Evolutionary conservation across 2,329 filamentous ascomycete genomes (phyloP).

Genomic region (Fusarium veterinarium): DNA sequence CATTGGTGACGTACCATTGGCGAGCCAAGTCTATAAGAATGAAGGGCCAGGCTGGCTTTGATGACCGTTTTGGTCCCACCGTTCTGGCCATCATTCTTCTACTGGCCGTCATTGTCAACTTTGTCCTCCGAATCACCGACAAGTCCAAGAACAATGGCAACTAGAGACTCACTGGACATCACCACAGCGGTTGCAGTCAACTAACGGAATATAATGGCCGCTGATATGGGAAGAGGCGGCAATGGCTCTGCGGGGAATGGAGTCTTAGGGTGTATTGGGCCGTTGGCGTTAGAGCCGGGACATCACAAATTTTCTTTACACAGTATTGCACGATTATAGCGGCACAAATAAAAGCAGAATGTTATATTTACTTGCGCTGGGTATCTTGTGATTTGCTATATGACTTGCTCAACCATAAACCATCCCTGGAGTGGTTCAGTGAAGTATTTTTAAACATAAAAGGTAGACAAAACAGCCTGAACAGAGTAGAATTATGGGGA

Average conservation of each 20-base stretch:
- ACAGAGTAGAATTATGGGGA: not conserved
- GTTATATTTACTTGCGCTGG: conserved; percentile 22
- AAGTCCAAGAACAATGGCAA: conserved; percentile 53
- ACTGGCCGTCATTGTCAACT: conserved; percentile 94
- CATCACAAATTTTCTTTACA: conserved; percentile 27
- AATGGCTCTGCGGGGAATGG: not conserved
- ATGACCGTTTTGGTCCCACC: conserved; percentile 94
- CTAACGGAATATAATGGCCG: not conserved
- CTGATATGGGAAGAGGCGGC: not conserved
- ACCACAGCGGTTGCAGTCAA: not conserved
- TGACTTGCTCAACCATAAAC: not conserved
- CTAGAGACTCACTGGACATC: conserved; percentile 9
- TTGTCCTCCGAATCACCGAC: conserved; percentile 78
- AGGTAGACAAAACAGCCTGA: not conserved
- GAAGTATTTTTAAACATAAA: not conserved
- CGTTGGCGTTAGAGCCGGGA: conserved; percentile 38
- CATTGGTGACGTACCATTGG: conserved; percentile 96
- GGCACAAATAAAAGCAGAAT: conserved; percentile 31
- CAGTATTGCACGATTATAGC: conserved; percentile 29
- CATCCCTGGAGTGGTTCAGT: not conserved
- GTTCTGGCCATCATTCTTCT: conserved; percentile 88
- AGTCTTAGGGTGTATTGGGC: conserved; percentile 17
- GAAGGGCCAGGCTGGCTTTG: conserved; percentile 93
- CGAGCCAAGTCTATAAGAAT: conserved; percentile 90
- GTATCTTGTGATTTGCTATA: conserved; percentile 31